Conservation (phyloP, 176 grass and related monocot species). For the Lolium rigidum region DNA sequence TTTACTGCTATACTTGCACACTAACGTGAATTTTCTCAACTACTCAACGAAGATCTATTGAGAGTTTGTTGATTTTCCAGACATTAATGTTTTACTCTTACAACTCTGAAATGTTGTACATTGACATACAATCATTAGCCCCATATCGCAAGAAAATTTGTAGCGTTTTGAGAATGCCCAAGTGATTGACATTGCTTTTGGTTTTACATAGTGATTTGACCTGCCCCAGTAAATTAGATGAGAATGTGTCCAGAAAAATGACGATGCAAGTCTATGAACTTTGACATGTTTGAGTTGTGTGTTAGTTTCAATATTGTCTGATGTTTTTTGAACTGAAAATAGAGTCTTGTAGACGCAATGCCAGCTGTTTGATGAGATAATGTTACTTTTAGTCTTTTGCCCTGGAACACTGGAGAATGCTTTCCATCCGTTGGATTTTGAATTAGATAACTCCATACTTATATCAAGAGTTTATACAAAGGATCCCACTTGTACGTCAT, state of each 20-base stretch:
- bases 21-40: not conserved
- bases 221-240: constrained; percentile 17
- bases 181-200: constrained; percentile 5
- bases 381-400: constrained; percentile 8
- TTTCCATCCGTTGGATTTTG: constrained; percentile 22
- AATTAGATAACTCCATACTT: not conserved
- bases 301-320: not conserved
- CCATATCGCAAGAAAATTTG: not conserved
- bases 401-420: not conserved
- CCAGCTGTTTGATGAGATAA: no score
- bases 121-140: not conserved
- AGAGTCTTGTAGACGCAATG: not conserved
- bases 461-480: constrained; percentile 9
- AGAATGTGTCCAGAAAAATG: not conserved
- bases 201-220: constrained; percentile 15
- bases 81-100: not conserved
- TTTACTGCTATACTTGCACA: not conserved
- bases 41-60: not conserved
- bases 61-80: not conserved
- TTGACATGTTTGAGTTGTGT: not conserved
- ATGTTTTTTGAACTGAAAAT: not conserved
- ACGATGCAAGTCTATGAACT: not conserved
- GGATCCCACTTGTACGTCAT: not conserved
- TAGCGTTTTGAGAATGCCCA: constrained; percentile 10
- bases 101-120: not conserved